Evolutionary conservation across 345 rosid genomes (phyloP), one percentile per base, ranked within the genome.

Genomic region (Odontarrhena argentea): DNA sequence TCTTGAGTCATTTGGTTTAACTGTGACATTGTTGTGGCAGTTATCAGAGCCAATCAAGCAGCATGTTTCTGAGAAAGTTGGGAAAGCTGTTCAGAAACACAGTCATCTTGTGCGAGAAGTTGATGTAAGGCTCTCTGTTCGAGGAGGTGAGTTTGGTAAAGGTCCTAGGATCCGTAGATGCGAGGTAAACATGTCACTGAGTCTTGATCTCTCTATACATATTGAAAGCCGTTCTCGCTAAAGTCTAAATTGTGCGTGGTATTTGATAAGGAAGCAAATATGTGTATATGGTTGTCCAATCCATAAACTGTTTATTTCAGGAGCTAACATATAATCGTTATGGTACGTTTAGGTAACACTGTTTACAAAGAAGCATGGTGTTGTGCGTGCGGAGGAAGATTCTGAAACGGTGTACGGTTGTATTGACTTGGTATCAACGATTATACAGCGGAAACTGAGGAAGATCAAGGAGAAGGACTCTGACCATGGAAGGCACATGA

Each of bases 401-500:
- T 87, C 87, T 0, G 98, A 90, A 80, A 79, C 97, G 0, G 75
- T 85, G 5, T 86, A 75, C 28, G 96, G 79, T 13, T 84, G 96
- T 74, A 90, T 93, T 7, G 97, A 93, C 70, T 77, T 88, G 84
- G 98, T 78, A 7, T 86, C 98, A 5, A 76, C 96, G 3, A 83
- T 88, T 40, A 67, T 90, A 25, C 87, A 86, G 44, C 74, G 98
- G 71, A 93, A 93, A 82, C 60, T 93, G 70, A 87, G 97, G 80
- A 93, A 93, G 85, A 93, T 93, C 45, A 93, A 90, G 86, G 98
- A 93, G 82, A 93, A 93, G 78, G 97, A 74, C 3, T 84, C 97
- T 18, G 98, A 93, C 48, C 98, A 71, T 72, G 98, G 98, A 60
- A 84, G 97, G 28, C 98, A 93, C 70, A 81, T 89, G 90, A 93